These are phyloP conservation scores for Beauveria sp. DNA, from an alignment of 2,329 filamentous ascomycete genomes.

Conservation along the genomic window DNA sequence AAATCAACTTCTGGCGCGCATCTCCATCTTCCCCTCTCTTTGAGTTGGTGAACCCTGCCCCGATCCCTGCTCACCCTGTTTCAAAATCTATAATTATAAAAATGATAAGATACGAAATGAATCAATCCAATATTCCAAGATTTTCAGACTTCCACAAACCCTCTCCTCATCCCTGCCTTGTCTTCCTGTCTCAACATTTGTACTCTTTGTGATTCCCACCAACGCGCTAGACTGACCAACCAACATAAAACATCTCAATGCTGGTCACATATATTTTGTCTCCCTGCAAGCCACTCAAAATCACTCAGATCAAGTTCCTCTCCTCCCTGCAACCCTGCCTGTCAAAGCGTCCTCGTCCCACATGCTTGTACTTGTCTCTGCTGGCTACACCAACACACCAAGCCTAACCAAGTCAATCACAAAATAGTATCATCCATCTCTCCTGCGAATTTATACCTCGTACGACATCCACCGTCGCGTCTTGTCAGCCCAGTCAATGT, in stretches of 20 bases:
- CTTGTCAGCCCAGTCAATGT: background rate
- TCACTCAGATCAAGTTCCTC: background rate
- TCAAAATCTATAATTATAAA: background rate
- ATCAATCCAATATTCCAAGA: too few relatives aligned
- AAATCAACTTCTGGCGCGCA: background rate
- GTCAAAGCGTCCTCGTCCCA: constrained; percentile 2
- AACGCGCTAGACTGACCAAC: too few relatives aligned
- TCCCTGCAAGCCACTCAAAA: too few relatives aligned
- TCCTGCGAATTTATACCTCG: background rate
- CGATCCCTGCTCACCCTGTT: background rate
- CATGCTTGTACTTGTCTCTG: background rate
- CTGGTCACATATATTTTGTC: too few relatives aligned
- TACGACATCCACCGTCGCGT: too few relatives aligned
- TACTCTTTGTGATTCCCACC: too few relatives aligned
- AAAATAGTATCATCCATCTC: background rate
- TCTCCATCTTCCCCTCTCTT: background rate
- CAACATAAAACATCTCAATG: too few relatives aligned
- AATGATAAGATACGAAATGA: background rate
- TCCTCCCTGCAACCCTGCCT: background rate
- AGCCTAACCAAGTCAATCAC: too few relatives aligned
- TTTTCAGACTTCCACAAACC: too few relatives aligned
- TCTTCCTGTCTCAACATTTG: background rate
- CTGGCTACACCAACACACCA: too few relatives aligned
- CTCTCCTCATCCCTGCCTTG: background rate
- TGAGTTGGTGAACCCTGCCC: background rate